Percentiles rank a stretch among this genome's conserved stretches.
phyloP scores from a whole-genome alignment of 1,139 yeast genomes.

The Torulaspora globosa region DNA sequence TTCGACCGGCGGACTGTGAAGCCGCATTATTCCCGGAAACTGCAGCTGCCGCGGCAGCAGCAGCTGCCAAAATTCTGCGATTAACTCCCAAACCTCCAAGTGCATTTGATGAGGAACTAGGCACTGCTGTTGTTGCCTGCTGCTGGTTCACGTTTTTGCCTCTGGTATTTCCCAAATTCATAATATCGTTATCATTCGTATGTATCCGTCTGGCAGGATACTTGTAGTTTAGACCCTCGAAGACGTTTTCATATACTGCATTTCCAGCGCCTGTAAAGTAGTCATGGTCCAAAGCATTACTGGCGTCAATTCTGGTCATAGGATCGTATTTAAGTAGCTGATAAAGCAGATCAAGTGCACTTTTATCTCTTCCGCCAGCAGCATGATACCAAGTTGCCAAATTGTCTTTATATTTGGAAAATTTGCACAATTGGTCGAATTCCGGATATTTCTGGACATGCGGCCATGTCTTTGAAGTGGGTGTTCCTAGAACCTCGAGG shows the following conservation, averaged over 20 bases:
- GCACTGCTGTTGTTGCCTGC: slow-evolving; percentile 20
- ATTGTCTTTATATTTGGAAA: slow-evolving; percentile 63
- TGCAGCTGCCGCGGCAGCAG: slow-evolving; percentile 39
- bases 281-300: slow-evolving; percentile 66
- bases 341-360: slow-evolving; percentile 61
- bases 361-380: slow-evolving; percentile 67
- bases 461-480: slow-evolving; percentile 73
- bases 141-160: slow-evolving; percentile 25
- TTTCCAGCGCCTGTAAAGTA: slow-evolving; percentile 62
- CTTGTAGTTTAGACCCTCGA: slow-evolving; percentile 57
- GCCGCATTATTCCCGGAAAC: slow-evolving; percentile 30
- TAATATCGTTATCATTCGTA: slow-evolving; percentile 70
- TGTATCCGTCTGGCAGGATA: slow-evolving; percentile 73
- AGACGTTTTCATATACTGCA: slow-evolving; percentile 64
- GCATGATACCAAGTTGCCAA: slow-evolving; percentile 80
- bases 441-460: slow-evolving; percentile 79
- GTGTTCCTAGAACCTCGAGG: slow-evolving; percentile 86
- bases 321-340: slow-evolving; percentile 81
- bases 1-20: slow-evolving; percentile 20
- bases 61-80: slow-evolving; percentile 36
- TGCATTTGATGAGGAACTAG: slow-evolving; percentile 26
- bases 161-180: slow-evolving; percentile 30
- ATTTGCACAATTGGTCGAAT: slow-evolving; percentile 59
- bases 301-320: slow-evolving; percentile 67
- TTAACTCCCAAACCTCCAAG: slow-evolving; percentile 37